These are phyloP conservation scores for Rusavskia elegans DNA, from an alignment of 495 filamentous ascomycete genomes.

Conservation along the genomic window DNA sequence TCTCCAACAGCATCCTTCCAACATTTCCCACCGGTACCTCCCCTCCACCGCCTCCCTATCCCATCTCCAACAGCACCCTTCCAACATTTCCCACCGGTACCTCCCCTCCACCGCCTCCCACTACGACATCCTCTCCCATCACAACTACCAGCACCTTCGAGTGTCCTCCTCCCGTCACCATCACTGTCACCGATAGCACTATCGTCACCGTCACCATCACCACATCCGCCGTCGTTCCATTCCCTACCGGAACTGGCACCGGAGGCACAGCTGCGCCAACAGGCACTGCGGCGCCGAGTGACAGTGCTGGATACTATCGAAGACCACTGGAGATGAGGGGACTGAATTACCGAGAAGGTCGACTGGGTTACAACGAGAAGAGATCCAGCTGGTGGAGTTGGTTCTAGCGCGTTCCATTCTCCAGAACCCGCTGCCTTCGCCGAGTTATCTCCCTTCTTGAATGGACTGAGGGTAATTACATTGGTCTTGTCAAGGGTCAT, in stretches of 20 bases:
- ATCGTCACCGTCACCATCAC: background rate
- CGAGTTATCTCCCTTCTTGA: too few relatives aligned
- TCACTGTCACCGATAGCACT: slow-evolving; percentile 4
- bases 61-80: slow-evolving; percentile 1
- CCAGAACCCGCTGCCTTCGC: too few relatives aligned
- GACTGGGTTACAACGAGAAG: background rate
- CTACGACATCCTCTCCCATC: too few relatives aligned
- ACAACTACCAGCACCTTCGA: too few relatives aligned
- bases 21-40: too few relatives aligned
- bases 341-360: background rate
- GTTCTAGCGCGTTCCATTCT: background rate
- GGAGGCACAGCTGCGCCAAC: background rate
- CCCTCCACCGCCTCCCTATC: slow-evolving; percentile 1
- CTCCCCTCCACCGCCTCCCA: too few relatives aligned
- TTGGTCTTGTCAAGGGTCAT: too few relatives aligned
- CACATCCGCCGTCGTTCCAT: background rate
- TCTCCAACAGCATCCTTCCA: too few relatives aligned
- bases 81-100: background rate
- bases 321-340: slow-evolving; percentile 8
- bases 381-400: background rate
- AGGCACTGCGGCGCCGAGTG: background rate
- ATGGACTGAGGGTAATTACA: too few relatives aligned
- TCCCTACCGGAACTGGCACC: slow-evolving; percentile 2
- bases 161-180: background rate
- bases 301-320: background rate